A percentile compares a stretch with the other conserved stretches of the same genome.
phyloP scores from a whole-genome alignment of 352 stramenopile species.

The Phytopythium vexans region DNA sequence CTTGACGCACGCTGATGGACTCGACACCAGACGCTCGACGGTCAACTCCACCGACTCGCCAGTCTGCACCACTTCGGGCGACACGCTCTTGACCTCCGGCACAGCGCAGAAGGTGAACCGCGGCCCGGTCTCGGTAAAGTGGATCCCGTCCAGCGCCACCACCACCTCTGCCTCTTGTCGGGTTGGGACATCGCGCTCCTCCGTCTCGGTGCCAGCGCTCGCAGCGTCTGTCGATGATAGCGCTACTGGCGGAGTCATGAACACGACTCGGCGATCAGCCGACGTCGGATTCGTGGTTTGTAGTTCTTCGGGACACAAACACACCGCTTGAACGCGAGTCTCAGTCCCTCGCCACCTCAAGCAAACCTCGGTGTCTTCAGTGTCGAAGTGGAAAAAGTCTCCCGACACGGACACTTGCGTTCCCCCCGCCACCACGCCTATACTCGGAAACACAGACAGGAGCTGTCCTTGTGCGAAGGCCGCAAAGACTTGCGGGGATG shows the following conservation, averaged over 20 bases:
- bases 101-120: slow-evolving; percentile 20
- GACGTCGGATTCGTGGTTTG: slow-evolving; percentile 1
- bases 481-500: slow-evolving; percentile 19
- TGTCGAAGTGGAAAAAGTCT: slow-evolving; percentile 61
- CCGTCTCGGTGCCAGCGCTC: slow-evolving; percentile 14
- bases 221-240: slow-evolving; percentile 20
- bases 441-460: slow-evolving; percentile 30
- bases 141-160: slow-evolving; percentile 43
- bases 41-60: slow-evolving; percentile 16
- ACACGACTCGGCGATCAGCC: slow-evolving; percentile 36
- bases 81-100: slow-evolving; percentile 8
- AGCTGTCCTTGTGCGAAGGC: slow-evolving; percentile 27
- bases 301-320: slow-evolving; percentile 12
- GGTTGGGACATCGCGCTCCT: slow-evolving; percentile 21
- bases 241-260: slow-evolving; percentile 33
- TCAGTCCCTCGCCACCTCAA: slow-evolving; percentile 42
- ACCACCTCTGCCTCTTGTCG: slow-evolving; percentile 48
- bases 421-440: slow-evolving; percentile 33
- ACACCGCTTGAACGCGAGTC: slow-evolving; percentile 26
- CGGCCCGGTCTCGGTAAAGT: slow-evolving; percentile 38
- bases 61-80: slow-evolving; percentile 15
- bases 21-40: slow-evolving; percentile 14
- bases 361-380: slow-evolving; percentile 40
- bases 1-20: slow-evolving; percentile 17
- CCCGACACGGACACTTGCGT: slow-evolving; percentile 46